Evolutionary conservation across 495 filamentous ascomycete species (phyloP).

Genomic region (Aspergillus biplanus): DNA sequence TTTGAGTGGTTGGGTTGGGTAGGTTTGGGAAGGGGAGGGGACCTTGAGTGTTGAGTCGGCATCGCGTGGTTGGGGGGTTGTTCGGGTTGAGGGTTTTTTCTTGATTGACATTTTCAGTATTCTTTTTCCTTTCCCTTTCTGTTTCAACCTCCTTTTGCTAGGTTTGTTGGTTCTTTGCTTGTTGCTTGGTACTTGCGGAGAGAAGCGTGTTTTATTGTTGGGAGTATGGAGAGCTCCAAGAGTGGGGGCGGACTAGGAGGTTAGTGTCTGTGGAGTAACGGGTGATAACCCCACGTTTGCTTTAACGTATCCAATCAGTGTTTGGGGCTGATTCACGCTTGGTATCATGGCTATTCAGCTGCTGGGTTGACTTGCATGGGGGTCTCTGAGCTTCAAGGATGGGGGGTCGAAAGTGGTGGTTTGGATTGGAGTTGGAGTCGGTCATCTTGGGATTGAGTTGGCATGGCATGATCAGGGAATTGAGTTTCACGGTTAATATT

Average conservation of each 20-base stretch:
- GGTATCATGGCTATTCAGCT: background rate
- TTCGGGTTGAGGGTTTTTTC: background rate
- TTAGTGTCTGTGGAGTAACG: background rate
- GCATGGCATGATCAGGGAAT: no score
- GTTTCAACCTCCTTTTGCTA: no score
- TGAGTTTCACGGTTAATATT: no score
- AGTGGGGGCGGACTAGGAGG: background rate
- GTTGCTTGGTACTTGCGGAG: background rate
- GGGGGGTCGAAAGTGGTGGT: background rate
- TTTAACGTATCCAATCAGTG: background rate
- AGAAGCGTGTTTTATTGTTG: background rate
- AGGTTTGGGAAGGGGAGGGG: background rate
- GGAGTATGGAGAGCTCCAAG: background rate
- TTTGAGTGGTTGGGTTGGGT: no score
- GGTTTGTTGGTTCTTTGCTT: background rate
- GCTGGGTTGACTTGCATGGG: no score
- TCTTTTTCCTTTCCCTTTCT: background rate
- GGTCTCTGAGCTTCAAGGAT: background rate
- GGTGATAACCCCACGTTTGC: no score
- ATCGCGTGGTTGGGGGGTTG: background rate
- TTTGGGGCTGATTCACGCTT: background rate
- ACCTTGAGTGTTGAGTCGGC: conserved; percentile 4
- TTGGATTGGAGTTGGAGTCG: background rate
- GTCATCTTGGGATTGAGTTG: no score
- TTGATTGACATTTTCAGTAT: background rate